These are phyloP conservation scores for Penicillium sp. DNA, from an alignment of 2,329 filamentous ascomycete species.

Conservation along the genomic window DNA sequence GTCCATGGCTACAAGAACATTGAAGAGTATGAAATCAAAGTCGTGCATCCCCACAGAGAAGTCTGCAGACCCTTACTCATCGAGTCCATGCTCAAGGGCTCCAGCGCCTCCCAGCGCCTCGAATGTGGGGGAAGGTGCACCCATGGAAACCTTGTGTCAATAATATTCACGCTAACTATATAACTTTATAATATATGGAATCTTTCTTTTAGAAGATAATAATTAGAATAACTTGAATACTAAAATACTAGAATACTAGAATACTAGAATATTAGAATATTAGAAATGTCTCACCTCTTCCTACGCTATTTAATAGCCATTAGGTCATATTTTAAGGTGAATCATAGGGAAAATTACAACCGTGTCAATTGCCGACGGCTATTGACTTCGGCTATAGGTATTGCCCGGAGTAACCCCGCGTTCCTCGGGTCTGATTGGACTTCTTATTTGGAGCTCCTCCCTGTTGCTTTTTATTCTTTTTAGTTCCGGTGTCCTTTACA, in stretches of 20 bases:
- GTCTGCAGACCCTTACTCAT: slow-evolving; percentile 18
- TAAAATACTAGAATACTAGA: too few relatives aligned
- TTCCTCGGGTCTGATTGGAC: not conserved
- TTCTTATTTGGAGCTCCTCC: not conserved
- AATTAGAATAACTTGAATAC: not conserved
- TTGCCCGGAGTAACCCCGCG: slow-evolving; percentile 9
- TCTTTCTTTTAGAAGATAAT: too few relatives aligned
- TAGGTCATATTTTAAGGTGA: not conserved
- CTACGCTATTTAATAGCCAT: not conserved
- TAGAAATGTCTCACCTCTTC: not conserved
- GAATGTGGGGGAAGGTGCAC: too few relatives aligned
- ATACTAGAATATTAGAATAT: not conserved
- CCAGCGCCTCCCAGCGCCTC: too few relatives aligned
- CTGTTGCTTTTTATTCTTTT: not conserved
- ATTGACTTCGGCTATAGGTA: slow-evolving; percentile 15
- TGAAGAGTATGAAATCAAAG: not conserved
- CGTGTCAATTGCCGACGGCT: slow-evolving; percentile 13
- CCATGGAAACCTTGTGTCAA: too few relatives aligned
- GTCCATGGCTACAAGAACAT: slow-evolving; percentile 3
- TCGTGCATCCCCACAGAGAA: slow-evolving; percentile 13
- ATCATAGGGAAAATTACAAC: not conserved
- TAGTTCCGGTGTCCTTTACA: not conserved
- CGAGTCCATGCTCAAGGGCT: slow-evolving; percentile 5
- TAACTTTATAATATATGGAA: too few relatives aligned
- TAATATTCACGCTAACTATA: too few relatives aligned